These are phyloP conservation scores for Xylaria grammica DNA, from an alignment of 495 filamentous ascomycete species.

Conservation along the genomic window DNA sequence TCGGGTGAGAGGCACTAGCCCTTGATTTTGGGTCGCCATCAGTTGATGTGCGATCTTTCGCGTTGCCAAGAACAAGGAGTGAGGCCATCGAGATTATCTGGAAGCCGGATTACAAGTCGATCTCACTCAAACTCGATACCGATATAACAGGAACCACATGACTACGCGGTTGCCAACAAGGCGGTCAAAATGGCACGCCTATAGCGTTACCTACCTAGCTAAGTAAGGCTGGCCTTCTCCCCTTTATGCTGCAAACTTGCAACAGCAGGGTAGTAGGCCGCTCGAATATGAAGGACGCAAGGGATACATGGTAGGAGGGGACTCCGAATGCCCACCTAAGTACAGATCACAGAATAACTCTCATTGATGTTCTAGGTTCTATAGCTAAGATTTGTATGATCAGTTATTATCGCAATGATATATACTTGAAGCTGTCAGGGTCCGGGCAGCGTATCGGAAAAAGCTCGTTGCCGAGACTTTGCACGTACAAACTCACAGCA, in stretches of 20 bases:
- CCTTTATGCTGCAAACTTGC: background rate
- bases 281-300: background rate
- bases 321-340: background rate
- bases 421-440: background rate
- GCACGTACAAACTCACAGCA: background rate
- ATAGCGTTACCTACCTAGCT: background rate
- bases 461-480: background rate
- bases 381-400: background rate
- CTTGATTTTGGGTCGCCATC: background rate
- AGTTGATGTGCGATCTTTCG: background rate
- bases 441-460: slow-evolving; percentile 22
- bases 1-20: slow-evolving; percentile 20
- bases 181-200: background rate
- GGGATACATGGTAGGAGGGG: slow-evolving; percentile 1
- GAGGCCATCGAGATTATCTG: slow-evolving; percentile 10
- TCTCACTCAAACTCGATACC: background rate
- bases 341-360: background rate
- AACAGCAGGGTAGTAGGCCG: background rate
- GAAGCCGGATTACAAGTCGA: background rate
- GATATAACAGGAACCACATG: slow-evolving; percentile 1
- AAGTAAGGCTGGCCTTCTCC: background rate
- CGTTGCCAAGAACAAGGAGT: slow-evolving; percentile 9
- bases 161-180: background rate
- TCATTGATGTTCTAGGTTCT: background rate
- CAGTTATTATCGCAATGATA: background rate